Percentiles rank a stretch among this genome's conserved stretches.
phyloP scores from a whole-genome alignment of 2,329 filamentous ascomycete genomes.

The Fusarium austroafricanum region DNA sequence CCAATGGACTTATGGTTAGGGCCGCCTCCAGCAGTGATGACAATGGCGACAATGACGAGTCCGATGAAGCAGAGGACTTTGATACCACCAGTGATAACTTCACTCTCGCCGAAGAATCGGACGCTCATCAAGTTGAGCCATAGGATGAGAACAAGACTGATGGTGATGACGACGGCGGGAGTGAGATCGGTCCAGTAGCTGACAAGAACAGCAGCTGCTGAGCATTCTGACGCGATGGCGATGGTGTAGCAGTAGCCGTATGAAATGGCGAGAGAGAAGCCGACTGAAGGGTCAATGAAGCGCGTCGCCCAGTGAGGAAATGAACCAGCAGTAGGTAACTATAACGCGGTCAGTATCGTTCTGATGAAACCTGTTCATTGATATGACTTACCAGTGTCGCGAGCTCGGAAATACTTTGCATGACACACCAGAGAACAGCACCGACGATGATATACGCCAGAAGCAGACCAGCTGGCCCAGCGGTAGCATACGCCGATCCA shows the following conservation, averaged over 20 bases:
- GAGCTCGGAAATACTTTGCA: constrained; percentile 44
- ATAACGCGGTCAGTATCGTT: not conserved
- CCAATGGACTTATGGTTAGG: constrained; percentile 61
- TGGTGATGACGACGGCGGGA: constrained; percentile 56
- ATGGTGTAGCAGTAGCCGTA: constrained; percentile 45
- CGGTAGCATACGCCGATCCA: constrained; percentile 40
- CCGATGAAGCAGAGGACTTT: constrained; percentile 70
- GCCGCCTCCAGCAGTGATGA: constrained; percentile 68
- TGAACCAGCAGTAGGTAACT: constrained; percentile 43
- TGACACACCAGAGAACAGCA: constrained; percentile 41
- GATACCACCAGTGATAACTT: constrained; percentile 70
- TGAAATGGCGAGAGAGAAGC: constrained; percentile 40
- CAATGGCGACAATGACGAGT: constrained; percentile 66
- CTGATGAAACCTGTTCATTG: rapidly evolving
- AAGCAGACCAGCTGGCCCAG: constrained; percentile 42
- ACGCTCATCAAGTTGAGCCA: constrained; percentile 68
- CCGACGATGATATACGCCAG: constrained; percentile 40
- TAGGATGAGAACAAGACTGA: constrained; percentile 66
- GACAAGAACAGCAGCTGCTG: constrained; percentile 38
- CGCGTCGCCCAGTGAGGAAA: constrained; percentile 45
- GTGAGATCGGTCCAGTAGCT: constrained; percentile 42
- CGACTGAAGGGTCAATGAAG: constrained; percentile 42
- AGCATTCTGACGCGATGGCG: constrained; percentile 40
- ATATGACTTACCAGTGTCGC: constrained; percentile 33
- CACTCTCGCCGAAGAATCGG: constrained; percentile 69